Percentiles rank a stretch among this genome's conserved stretches.
Evolutionary conservation across 2,329 filamentous ascomycete genomes (phyloP).

Genomic region (Clathrospora elynae): DNA sequence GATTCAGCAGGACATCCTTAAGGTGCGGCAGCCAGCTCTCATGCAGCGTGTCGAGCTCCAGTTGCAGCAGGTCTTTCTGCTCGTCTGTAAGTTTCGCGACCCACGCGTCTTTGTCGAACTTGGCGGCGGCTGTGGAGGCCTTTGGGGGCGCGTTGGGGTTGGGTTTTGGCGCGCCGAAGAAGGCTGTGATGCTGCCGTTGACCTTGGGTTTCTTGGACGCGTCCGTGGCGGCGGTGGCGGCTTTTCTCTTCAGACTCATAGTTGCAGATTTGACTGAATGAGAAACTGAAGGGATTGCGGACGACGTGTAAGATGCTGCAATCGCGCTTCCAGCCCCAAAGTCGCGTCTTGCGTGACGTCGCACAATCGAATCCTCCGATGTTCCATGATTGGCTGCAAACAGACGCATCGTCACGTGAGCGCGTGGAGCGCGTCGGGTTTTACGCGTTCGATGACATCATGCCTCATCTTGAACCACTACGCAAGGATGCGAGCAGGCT

Average conservation of each 20-base stretch:
- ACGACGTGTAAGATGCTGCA: constrained; percentile 4
- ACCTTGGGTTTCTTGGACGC: constrained; percentile 58
- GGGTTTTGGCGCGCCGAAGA: constrained; percentile 72
- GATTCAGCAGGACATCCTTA: constrained; percentile 80
- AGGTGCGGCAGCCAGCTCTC: constrained; percentile 89
- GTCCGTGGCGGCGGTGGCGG: constrained; percentile 52
- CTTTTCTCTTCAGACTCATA: constrained; percentile 60
- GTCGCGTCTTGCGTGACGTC: constrained; percentile 22
- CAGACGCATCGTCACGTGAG: constrained; percentile 8
- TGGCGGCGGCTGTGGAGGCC: constrained; percentile 27
- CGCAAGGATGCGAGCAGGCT: constrained; percentile 27
- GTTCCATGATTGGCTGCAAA: constrained; percentile 21
- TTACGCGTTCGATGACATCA: constrained; percentile 32
- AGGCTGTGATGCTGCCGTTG: constrained; percentile 82
- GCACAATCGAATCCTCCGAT: constrained; percentile 10
- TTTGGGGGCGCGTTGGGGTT: constrained; percentile 32
- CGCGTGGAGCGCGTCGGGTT: constrained; percentile 18
- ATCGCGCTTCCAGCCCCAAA: constrained; percentile 17
- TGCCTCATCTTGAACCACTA: constrained; percentile 1
- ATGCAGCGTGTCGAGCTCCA: constrained; percentile 91
- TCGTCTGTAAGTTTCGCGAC: constrained; percentile 77
- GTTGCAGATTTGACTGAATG: constrained; percentile 20
- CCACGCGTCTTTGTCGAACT: constrained; percentile 92
- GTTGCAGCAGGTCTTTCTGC: constrained; percentile 77
- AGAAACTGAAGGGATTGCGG: background rate